Evolutionary conservation across 1,284 basidiomycete species (phyloP).

Genomic region (Ganoderma lingzhi): DNA sequence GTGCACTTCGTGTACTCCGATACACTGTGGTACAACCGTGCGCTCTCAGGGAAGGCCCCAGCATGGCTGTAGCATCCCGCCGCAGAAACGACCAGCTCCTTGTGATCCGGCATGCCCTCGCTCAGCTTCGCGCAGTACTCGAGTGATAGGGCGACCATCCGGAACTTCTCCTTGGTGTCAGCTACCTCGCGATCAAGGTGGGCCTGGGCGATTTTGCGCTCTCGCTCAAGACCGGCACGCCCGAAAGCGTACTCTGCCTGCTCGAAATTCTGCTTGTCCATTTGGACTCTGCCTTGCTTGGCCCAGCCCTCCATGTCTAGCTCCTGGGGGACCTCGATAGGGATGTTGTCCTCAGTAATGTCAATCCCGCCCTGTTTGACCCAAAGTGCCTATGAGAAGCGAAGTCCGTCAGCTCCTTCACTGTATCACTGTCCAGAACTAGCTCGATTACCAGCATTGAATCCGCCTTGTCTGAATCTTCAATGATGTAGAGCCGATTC

Average conservation of each 20-base stretch:
- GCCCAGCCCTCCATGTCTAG: constrained; percentile 62
- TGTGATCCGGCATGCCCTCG: not conserved
- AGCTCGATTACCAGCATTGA: constrained; percentile 60
- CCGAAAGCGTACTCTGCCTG: constrained; percentile 70
- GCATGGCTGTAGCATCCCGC: constrained; percentile 37
- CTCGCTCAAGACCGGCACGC: constrained; percentile 52
- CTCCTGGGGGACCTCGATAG: not conserved
- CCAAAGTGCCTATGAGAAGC: not conserved
- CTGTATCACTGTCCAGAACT: not conserved
- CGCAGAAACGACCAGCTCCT: constrained; percentile 15
- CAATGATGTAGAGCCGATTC: constrained; percentile 71
- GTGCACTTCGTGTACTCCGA: constrained; percentile 49
- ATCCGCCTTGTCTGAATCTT: constrained; percentile 60
- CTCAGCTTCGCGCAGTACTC: not conserved
- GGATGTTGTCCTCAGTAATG: not conserved
- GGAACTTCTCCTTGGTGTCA: constrained; percentile 58
- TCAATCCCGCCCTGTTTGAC: not conserved
- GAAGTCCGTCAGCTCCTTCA: not conserved
- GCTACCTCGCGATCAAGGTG: constrained; percentile 52
- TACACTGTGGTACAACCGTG: constrained; percentile 55
- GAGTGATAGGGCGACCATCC: constrained; percentile 42
- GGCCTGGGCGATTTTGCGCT: constrained; percentile 54
- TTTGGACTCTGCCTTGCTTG: constrained; percentile 54
- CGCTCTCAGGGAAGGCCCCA: constrained; percentile 50
- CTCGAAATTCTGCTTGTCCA: constrained; percentile 58